A percentile compares a stretch with the other conserved stretches of the same genome.
Conservation (phyloP, 2,329 filamentous ascomycete genomes). For the Colletotrichum cuscutae region DNA sequence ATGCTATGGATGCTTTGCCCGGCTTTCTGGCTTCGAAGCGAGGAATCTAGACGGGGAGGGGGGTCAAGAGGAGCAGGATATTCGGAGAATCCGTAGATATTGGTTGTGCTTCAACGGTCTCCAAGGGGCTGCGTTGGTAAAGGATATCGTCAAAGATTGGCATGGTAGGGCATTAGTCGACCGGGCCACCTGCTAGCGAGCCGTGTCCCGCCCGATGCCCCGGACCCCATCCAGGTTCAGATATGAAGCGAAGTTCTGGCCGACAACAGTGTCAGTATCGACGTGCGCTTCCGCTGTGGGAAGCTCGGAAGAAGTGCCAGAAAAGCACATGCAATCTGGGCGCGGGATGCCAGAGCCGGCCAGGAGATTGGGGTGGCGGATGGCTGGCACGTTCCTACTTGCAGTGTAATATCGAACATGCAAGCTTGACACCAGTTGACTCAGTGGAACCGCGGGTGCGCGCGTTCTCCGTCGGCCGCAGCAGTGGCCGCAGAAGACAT, state of each 20-base stretch:
- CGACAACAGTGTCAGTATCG: neutral
- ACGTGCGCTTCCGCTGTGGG: neutral
- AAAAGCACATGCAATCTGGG: neutral
- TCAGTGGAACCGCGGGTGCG: neutral
- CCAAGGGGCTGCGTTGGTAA: conserved; percentile 11
- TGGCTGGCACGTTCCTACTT: neutral
- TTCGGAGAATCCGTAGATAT: conserved; percentile 2
- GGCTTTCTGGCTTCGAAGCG: neutral
- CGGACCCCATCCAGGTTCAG: neutral
- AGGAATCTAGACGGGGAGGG: neutral
- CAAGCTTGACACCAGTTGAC: neutral
- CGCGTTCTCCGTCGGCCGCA: neutral
- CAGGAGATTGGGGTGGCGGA: neutral
- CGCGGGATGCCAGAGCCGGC: neutral
- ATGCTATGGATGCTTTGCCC: neutral
- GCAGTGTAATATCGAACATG: conserved; percentile 2
- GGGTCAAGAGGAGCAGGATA: neutral
- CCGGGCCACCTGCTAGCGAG: conserved; percentile 14
- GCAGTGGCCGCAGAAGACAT: conserved; percentile 8
- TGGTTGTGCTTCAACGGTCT: conserved; percentile 17
- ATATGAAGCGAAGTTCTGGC: neutral
- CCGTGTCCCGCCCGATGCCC: conserved; percentile 30
- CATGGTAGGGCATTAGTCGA: conserved; percentile 11
- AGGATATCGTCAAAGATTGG: conserved; percentile 12
- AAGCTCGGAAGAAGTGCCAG: neutral